Percentiles rank a stretch among this genome's conserved stretches.
Conservation (phyloP, 2,329 filamentous ascomycete species). For the Colletotrichum sansevieriae region DNA sequence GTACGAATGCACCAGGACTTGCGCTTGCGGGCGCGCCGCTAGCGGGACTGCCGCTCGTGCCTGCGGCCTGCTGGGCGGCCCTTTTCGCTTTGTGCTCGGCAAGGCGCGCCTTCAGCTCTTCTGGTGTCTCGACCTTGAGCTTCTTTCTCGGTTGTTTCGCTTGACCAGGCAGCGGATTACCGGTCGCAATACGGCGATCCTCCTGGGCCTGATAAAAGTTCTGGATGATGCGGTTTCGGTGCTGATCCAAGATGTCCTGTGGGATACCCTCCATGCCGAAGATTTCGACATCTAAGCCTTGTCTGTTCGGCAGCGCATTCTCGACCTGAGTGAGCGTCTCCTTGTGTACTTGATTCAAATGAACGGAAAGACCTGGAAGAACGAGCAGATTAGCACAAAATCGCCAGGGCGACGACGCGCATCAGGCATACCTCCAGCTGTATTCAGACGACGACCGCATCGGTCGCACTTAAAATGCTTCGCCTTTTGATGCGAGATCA, state of each 20-base stretch:
- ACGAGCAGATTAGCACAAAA: conserved; percentile 36
- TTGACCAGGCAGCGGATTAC: conserved; percentile 81
- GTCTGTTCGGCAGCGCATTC: conserved; percentile 89
- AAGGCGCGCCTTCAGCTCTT: conserved; percentile 84
- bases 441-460: conserved; percentile 90
- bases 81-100: conserved; percentile 81
- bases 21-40: conserved; percentile 53
- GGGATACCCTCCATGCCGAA: conserved; percentile 99
- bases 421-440: conserved; percentile 81
- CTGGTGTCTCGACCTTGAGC: conserved; percentile 78
- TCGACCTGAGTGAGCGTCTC: conserved; percentile 89
- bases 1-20: conserved; percentile 70
- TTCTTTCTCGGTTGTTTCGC: conserved; percentile 77
- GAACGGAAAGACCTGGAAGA: conserved; percentile 84
- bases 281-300: conserved; percentile 91
- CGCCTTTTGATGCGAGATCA: conserved; percentile 98
- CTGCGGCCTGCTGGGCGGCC: conserved; percentile 68
- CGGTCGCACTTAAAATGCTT: conserved; percentile 98
- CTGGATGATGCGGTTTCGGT: conserved; percentile 87
- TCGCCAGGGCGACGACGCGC: neutral
- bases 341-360: conserved; percentile 99
- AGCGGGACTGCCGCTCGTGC: conserved; percentile 63
- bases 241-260: conserved; percentile 83
- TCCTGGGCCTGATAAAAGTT: conserved; percentile 89
- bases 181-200: conserved; percentile 83